Evolutionary conservation across 192 early-diverging fungal species (phyloP).

Genomic region (Coemansia asiatica): DNA sequence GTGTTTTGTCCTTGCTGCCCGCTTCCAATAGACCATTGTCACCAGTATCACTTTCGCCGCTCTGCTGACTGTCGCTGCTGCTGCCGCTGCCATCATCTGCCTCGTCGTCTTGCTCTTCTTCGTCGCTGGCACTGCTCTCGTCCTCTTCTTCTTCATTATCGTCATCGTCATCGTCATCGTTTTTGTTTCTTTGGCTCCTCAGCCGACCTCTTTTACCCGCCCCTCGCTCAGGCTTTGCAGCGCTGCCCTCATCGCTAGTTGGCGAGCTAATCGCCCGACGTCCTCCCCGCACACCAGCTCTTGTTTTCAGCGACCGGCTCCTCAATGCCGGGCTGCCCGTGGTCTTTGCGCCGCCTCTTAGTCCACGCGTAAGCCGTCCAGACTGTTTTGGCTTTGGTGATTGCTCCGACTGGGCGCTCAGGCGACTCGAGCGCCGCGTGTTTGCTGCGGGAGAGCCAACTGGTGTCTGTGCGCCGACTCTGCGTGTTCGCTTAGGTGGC

Average conservation of each 20-base stretch:
- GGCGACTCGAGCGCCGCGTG: conserved; percentile 37
- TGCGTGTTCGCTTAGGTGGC: conserved; percentile 20
- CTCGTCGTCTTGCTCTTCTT: not conserved
- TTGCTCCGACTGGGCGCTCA: conserved; percentile 27
- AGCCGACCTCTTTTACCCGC: not conserved
- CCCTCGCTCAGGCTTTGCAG: not conserved
- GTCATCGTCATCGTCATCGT: conserved; percentile 4
- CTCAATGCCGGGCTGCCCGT: not conserved
- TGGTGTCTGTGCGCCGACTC: conserved; percentile 1
- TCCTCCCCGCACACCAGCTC: not conserved
- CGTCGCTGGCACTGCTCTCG: conserved; percentile 1
- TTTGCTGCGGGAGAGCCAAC: conserved; percentile 29
- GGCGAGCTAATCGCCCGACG: conserved; percentile 12
- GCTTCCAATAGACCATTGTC: too few species aligned
- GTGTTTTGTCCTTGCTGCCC: too few species aligned
- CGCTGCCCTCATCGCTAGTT: conserved; percentile 1
- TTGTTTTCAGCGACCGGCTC: not conserved
- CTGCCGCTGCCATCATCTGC: conserved; percentile 3
- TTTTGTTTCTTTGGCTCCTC: not conserved
- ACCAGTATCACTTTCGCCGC: not conserved
- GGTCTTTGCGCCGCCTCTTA: conserved; percentile 18
- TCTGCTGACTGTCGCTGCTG: not conserved
- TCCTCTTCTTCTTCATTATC: conserved; percentile 5
- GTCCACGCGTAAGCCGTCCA: conserved; percentile 35
- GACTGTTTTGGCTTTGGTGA: conserved; percentile 18